Percentiles rank a stretch among this genome's conserved stretches.
Evolutionary conservation across 305 asterid species (phyloP).

Genomic region (Fraxinus dipetala): DNA sequence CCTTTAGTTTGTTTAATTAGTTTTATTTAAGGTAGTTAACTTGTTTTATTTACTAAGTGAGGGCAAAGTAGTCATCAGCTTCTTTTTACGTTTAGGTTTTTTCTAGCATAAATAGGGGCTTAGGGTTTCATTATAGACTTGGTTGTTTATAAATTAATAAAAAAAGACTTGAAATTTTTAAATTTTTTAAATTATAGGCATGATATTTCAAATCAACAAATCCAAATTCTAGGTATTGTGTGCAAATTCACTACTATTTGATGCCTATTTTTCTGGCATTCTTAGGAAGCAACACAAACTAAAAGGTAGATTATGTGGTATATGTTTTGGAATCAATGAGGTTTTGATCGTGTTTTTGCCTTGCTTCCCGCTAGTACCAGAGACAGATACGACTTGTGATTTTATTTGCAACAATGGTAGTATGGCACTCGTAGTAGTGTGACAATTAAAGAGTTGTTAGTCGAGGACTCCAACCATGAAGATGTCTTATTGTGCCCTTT

Average conservation of each 20-base stretch:
- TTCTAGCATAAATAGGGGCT: background rate
- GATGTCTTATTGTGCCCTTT: background rate
- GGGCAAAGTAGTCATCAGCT: background rate
- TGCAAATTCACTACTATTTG: background rate
- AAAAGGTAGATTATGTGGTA: background rate
- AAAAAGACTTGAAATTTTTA: too few relatives aligned
- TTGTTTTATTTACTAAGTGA: background rate
- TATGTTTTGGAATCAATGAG: background rate
- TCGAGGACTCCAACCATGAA: background rate
- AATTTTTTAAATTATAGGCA: background rate
- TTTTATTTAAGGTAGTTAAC: background rate
- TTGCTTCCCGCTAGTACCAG: background rate
- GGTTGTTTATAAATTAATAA: background rate
- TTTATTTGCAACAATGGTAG: too few relatives aligned
- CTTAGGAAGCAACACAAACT: background rate
- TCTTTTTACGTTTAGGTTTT: background rate
- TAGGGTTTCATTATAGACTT: background rate
- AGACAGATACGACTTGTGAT: too few relatives aligned
- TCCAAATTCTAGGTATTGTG: background rate
- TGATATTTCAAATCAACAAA: background rate
- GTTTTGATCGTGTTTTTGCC: background rate
- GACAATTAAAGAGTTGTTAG: background rate
- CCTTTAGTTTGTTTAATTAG: background rate
- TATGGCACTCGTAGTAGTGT: too few relatives aligned
- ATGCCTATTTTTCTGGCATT: background rate